phyloP scores from a whole-genome alignment of 768 basidiomycete species.

The Boletellus emodensis region DNA sequence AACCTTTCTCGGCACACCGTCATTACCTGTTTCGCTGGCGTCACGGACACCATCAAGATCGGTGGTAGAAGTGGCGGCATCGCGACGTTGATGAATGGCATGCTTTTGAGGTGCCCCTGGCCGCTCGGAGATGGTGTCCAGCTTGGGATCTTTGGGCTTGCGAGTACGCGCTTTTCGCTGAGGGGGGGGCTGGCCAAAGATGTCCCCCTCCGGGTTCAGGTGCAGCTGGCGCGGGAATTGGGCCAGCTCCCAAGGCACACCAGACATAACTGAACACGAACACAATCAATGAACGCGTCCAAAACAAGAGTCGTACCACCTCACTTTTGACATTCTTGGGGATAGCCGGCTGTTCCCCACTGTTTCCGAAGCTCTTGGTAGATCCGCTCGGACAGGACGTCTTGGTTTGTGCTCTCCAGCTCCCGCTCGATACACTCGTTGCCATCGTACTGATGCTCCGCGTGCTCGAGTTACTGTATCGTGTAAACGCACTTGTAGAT shows the following conservation, averaged over 20 bases:
- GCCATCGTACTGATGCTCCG: conserved; percentile 77
- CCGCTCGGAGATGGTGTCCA: conserved; percentile 76
- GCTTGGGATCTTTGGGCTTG: conserved; percentile 60
- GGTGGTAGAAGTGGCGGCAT: conserved; percentile 73
- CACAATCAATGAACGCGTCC: not conserved
- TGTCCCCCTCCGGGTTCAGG: conserved; percentile 57
- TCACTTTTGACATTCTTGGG: conserved; percentile 82
- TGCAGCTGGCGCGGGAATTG: conserved; percentile 66
- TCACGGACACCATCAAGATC: conserved; percentile 48
- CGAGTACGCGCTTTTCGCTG: conserved; percentile 63
- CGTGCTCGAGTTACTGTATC: conserved; percentile 66
- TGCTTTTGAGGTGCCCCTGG: conserved; percentile 43
- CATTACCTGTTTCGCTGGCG: conserved; percentile 20
- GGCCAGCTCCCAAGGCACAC: conserved; percentile 72
- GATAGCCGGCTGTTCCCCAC: conserved; percentile 28
- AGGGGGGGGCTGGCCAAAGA: conserved; percentile 52
- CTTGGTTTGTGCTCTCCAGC: conserved; percentile 57
- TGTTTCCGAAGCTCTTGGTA: conserved; percentile 1
- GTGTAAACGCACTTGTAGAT: conserved; percentile 69
- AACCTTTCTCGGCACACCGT: conserved; percentile 65
- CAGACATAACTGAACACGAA: conserved; percentile 56
- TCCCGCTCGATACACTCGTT: conserved; percentile 71
- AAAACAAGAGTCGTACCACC: conserved; percentile 26
- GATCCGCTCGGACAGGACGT: not conserved
- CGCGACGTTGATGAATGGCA: conserved; percentile 46